Evolutionary conservation across 345 rosid genomes (phyloP).

Genomic region (Populus alba): DNA sequence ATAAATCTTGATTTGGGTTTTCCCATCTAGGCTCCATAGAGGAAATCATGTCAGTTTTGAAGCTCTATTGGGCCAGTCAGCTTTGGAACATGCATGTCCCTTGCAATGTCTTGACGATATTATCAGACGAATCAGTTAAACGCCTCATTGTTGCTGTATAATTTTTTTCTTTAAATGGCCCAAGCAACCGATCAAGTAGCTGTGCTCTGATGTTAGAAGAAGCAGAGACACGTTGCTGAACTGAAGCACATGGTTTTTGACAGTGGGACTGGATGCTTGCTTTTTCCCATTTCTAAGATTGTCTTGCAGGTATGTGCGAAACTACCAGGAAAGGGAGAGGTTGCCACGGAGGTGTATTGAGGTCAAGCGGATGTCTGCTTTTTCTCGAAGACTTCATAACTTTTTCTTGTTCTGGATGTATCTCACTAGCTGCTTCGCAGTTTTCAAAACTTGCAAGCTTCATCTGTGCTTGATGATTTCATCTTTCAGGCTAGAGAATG

Average conservation of each 20-base stretch:
- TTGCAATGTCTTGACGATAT: neutral
- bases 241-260: slow-evolving; percentile 15
- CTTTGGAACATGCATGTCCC: slow-evolving; percentile 14
- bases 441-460: no score
- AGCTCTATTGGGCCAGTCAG: slow-evolving; percentile 2
- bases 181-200: slow-evolving; percentile 24
- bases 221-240: neutral
- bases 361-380: no score
- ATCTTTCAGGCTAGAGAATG: no score
- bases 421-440: no score
- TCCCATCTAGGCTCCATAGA: neutral
- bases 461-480: no score
- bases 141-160: slow-evolving; percentile 11
- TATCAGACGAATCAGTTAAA: neutral
- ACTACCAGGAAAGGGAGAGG: no score
- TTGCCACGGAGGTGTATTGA: no score
- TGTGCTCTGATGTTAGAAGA: slow-evolving; percentile 17
- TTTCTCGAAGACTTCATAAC: no score
- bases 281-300: neutral
- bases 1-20: neutral
- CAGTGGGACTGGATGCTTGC: neutral
- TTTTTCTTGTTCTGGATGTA: no score
- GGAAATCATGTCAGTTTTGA: neutral
- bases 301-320: no score
- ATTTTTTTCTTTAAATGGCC: slow-evolving; percentile 19